Percentiles rank a stretch among this genome's conserved stretches.
phyloP scores from a whole-genome alignment of 2,329 filamentous ascomycete species.

The Trichoderma koningiopsis region DNA sequence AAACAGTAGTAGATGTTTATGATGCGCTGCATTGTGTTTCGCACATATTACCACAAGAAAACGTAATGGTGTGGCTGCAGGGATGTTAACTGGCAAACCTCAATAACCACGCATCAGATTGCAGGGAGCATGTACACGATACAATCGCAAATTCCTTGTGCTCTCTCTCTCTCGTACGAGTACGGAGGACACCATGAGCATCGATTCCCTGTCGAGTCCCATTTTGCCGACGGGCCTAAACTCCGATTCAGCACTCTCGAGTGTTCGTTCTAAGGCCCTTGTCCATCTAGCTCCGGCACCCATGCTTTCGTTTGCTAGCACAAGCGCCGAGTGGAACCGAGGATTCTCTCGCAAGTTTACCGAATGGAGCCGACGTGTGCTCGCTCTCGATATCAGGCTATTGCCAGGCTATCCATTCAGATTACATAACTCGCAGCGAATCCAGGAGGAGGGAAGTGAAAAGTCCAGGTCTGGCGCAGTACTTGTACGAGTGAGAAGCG shows the following conservation, averaged over 20 bases:
- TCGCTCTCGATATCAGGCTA: conserved; percentile 4
- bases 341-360: conserved; percentile 14
- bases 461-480: background rate
- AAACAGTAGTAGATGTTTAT: background rate
- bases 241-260: conserved; percentile 22
- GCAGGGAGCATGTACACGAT: background rate
- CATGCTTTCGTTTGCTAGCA: conserved; percentile 20
- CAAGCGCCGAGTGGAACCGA: conserved; percentile 22
- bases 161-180: background rate
- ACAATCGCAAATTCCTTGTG: background rate
- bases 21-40: background rate
- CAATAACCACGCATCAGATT: background rate
- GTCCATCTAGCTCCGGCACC: conserved; percentile 21
- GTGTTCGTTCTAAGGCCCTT: conserved; percentile 2
- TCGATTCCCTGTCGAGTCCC: conserved; percentile 3
- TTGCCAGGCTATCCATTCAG: conserved; percentile 11
- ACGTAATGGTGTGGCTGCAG: conserved; percentile 3
- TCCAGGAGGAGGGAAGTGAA: background rate
- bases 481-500: background rate
- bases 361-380: conserved; percentile 18
- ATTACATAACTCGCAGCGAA: conserved; percentile 11
- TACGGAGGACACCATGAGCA: background rate
- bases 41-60: background rate
- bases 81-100: conserved; percentile 1
- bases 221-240: conserved; percentile 25